Evolutionary conservation across 441 rosid species (phyloP).

Genomic region (Erodium texanum): DNA sequence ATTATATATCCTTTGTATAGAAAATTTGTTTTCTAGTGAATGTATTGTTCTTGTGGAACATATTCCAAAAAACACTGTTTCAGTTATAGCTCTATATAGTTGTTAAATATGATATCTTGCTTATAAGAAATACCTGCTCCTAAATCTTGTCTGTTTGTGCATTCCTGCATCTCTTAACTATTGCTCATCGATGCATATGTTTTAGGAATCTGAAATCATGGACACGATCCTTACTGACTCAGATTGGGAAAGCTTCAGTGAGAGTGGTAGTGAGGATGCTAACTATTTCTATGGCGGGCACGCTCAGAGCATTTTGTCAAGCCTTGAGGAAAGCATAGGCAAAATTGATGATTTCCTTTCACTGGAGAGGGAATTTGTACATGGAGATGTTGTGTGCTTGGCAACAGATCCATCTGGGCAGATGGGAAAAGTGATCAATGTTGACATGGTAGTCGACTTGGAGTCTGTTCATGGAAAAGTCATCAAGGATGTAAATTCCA

Average conservation of each 20-base stretch:
- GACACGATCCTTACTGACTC: slow-evolving; percentile 52
- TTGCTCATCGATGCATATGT: slow-evolving; percentile 6
- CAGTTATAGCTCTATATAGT: slow-evolving; percentile 5
- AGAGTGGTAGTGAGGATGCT: slow-evolving; percentile 61
- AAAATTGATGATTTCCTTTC: slow-evolving; percentile 86
- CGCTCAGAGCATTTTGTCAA: slow-evolving; percentile 60
- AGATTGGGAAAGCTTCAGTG: slow-evolving; percentile 87
- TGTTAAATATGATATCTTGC: slow-evolving; percentile 29
- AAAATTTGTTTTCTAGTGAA: background rate
- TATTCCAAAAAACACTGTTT: background rate
- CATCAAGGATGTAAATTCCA: slow-evolving; percentile 52
- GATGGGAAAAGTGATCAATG: slow-evolving; percentile 56
- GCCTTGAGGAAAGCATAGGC: slow-evolving; percentile 71
- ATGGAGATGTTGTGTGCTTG: slow-evolving; percentile 71
- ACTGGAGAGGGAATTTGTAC: slow-evolving; percentile 58
- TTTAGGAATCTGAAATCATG: slow-evolving; percentile 41
- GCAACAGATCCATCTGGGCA: slow-evolving; percentile 60
- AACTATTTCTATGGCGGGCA: slow-evolving; percentile 47
- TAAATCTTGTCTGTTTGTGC: background rate
- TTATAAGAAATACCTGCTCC: slow-evolving; percentile 1
- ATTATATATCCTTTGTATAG: background rate
- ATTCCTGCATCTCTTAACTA: background rate
- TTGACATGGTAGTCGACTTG: slow-evolving; percentile 52
- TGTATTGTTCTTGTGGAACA: background rate
- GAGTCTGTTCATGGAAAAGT: slow-evolving; percentile 52